Conservation (phyloP, 768 basidiomycete species). For the Podaxis carcinomalis region DNA sequence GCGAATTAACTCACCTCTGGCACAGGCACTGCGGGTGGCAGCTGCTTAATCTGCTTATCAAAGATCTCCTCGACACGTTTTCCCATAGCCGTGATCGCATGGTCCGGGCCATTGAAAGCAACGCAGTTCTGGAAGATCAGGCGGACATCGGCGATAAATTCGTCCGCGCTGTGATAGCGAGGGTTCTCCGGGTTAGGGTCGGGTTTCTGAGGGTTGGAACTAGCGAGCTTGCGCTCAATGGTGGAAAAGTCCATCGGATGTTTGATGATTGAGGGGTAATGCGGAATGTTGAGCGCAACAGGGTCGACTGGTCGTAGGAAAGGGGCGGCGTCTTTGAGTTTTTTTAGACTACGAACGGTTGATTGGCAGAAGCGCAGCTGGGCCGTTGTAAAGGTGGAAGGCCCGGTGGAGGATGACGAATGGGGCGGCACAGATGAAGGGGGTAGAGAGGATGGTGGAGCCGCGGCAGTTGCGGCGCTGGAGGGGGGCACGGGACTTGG, state of each 20-base stretch:
- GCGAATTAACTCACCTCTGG: conserved; percentile 51
- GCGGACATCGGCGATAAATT: conserved; percentile 82
- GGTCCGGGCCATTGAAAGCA: conserved; percentile 92
- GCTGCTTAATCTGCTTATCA: conserved; percentile 81
- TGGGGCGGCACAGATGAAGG: conserved; percentile 17
- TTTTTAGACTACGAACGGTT: conserved; percentile 79
- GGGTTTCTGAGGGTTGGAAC: conserved; percentile 76
- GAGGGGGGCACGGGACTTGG: conserved; percentile 33
- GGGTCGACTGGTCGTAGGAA: conserved; percentile 90
- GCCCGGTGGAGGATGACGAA: conserved; percentile 14
- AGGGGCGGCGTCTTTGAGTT: conserved; percentile 74
- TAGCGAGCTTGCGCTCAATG: conserved; percentile 80
- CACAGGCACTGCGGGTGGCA: conserved; percentile 55
- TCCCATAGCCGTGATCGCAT: conserved; percentile 73
- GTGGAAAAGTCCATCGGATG: conserved; percentile 94
- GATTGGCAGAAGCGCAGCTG: conserved; percentile 82
- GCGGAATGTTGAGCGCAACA: conserved; percentile 77
- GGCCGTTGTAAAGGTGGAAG: conserved; percentile 49
- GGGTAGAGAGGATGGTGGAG: conserved; percentile 18
- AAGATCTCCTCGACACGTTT: conserved; percentile 80
- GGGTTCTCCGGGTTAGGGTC: conserved; percentile 67
- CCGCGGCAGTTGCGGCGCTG: background rate
- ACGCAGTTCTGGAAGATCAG: conserved; percentile 85
- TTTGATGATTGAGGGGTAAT: conserved; percentile 84
- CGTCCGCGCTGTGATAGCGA: conserved; percentile 73